Percentiles rank a stretch among this genome's conserved stretches.
phyloP scores from a whole-genome alignment of 495 filamentous ascomycete genomes.

The Sphaerosporella brunnea region DNA sequence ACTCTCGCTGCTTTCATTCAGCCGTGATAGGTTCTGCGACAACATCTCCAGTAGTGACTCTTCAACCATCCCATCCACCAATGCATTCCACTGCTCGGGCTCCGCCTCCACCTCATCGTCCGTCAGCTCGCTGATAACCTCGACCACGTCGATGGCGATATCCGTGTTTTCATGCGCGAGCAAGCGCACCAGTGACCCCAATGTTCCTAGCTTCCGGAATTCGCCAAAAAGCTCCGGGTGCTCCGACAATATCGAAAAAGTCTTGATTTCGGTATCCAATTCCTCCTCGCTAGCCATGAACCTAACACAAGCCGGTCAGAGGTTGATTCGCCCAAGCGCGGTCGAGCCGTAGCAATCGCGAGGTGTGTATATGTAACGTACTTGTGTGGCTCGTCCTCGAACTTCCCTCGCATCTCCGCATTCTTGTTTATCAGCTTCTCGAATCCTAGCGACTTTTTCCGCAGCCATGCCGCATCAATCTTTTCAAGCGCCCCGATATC shows the following conservation, averaged over 20 bases:
- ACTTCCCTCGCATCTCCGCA: slow-evolving; percentile 76
- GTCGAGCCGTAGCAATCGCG: too few species aligned
- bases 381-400: slow-evolving; percentile 67
- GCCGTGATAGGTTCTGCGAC: slow-evolving; percentile 59
- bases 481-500: slow-evolving; percentile 47
- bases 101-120: slow-evolving; percentile 84
- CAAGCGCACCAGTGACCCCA: slow-evolving; percentile 55
- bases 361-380: too few species aligned
- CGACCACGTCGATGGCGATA: slow-evolving; percentile 79
- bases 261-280: slow-evolving; percentile 74
- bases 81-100: slow-evolving; percentile 60
- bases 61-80: slow-evolving; percentile 70
- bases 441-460: slow-evolving; percentile 64
- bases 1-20: slow-evolving; percentile 62
- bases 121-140: slow-evolving; percentile 81
- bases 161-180: slow-evolving; percentile 94
- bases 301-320: too few species aligned
- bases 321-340: too few species aligned
- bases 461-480: slow-evolving; percentile 69
- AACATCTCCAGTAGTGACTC: slow-evolving; percentile 71
- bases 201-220: slow-evolving; percentile 63
- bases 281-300: slow-evolving; percentile 80
- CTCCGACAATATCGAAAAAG: slow-evolving; percentile 72
- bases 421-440: slow-evolving; percentile 86
- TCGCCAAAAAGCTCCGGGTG: slow-evolving; percentile 71